phyloP scores from a whole-genome alignment of 345 rosid species.

The Heritiera fomes region DNA sequence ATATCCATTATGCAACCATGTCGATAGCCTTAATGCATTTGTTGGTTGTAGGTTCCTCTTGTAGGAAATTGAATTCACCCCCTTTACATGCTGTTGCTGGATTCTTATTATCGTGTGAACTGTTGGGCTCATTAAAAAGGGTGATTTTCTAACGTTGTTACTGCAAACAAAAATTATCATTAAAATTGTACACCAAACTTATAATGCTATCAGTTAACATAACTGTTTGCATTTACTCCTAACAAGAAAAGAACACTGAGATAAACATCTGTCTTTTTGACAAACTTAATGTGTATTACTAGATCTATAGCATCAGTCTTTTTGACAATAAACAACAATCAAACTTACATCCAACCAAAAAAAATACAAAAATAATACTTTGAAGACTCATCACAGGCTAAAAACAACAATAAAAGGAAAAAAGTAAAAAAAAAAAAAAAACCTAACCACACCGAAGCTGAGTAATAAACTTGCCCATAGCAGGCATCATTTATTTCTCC shows the following conservation, averaged over 20 bases:
- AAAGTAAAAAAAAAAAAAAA: not conserved
- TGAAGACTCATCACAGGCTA: not conserved
- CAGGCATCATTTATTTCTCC: slow-evolving; percentile 34
- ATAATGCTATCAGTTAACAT: no score
- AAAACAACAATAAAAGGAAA: no score
- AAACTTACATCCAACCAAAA: slow-evolving; percentile 15
- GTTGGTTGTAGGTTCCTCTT: no score
- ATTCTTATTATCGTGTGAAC: not conserved
- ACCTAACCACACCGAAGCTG: slow-evolving; percentile 16
- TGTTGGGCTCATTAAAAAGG: no score
- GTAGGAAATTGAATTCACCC: no score
- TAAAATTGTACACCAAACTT: no score
- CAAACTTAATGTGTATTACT: slow-evolving; percentile 4
- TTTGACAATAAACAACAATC: not conserved
- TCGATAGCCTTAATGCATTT: no score
- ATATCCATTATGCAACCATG: no score
- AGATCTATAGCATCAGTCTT: slow-evolving; percentile 24
- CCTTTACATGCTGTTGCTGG: not conserved
- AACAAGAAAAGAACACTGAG: not conserved
- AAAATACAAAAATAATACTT: not conserved
- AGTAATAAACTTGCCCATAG: slow-evolving; percentile 23
- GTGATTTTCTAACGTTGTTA: no score
- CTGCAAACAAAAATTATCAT: no score
- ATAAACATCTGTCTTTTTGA: no score
- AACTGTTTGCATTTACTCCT: not conserved